Evolutionary conservation across 2,329 filamentous ascomycete genomes (phyloP), one percentile per base, ranked within the genome.

Genomic region (Ceratocystis huliohia): DNA sequence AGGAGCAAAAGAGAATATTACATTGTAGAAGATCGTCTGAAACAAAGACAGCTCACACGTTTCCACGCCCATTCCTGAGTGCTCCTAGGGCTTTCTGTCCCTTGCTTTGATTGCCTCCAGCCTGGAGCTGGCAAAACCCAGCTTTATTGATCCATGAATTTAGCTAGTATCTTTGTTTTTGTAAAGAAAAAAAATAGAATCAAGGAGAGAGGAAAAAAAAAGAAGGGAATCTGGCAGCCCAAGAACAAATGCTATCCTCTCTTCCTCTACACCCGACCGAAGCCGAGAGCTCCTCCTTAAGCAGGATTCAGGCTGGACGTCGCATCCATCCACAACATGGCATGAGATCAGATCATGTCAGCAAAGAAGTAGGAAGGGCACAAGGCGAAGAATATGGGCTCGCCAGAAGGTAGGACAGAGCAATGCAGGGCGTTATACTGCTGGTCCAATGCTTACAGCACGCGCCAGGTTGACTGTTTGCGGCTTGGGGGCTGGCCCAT

Each of bases 41-140:
- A 28, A 57, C 53, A 57, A 37, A 37, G 22, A 30, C 53, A 57
- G 25, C 53, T 57, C 53, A 57, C 53, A 57, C 53, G 53, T 57
- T 57, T 57, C 53, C 53, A 28, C 10, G 53, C 8, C 53, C 53
- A 57, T 57, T 57, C 53, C 53, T 33, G 22, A 28, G 22, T 28
- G 10, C 17, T 56, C 25, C 53, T 28, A 28, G 53, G 20, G 45
- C 17, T 22, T 20, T 10, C 20, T 37, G 4, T 22, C 53, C 53
- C 53, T 57, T 57, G n/a, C 22, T 56, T 20, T 20, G 6, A 25
- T 25, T 17, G 22, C 3, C 22, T 8, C 10, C n/a, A 50, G 33
- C 33, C 33, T 37, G 33, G 10, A 13, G 33, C 33, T 37, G 33
- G 33, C 33, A 13, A 37, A 37, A 13, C 33, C 3, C 10, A 13